A percentile compares a stretch with the other conserved stretches of the same genome.
Evolutionary conservation across 805 yeast genomes (phyloP).

Genomic region (Candida patagonica): DNA sequence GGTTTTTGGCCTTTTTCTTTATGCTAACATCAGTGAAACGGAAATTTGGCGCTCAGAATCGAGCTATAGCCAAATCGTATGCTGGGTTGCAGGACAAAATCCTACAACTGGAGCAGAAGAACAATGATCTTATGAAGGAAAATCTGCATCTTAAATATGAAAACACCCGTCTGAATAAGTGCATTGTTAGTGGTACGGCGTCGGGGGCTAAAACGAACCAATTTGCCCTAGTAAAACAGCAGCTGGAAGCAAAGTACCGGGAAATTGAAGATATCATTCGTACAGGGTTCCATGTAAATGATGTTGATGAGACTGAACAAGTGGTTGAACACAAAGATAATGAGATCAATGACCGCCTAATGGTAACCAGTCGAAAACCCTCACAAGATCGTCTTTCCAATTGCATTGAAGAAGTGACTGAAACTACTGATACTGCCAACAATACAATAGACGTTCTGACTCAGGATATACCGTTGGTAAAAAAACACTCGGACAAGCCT

Average conservation of each 20-base stretch:
- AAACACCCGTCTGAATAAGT: constrained; percentile 12
- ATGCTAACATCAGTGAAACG: constrained; percentile 9
- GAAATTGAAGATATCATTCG: constrained; percentile 10
- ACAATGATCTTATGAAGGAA: constrained; percentile 32
- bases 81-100: constrained; percentile 35
- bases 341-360: neutral
- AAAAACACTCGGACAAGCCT: neutral
- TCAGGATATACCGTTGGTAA: neutral
- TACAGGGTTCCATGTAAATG: constrained; percentile 2
- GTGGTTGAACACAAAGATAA: neutral
- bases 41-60: constrained; percentile 33
- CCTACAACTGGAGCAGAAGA: constrained; percentile 34
- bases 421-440: neutral
- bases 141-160: constrained; percentile 27
- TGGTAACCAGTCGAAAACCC: neutral
- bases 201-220: neutral
- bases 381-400: neutral
- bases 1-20: neutral
- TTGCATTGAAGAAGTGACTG: constrained; percentile 2
- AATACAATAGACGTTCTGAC: too few species aligned
- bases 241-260: constrained; percentile 9
- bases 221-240: constrained; percentile 5
- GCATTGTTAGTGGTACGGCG: neutral
- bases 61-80: constrained; percentile 39
- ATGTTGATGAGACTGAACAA: neutral